Evolutionary conservation across 495 filamentous ascomycete species (phyloP).

Genomic region (Xylaria intraflava): DNA sequence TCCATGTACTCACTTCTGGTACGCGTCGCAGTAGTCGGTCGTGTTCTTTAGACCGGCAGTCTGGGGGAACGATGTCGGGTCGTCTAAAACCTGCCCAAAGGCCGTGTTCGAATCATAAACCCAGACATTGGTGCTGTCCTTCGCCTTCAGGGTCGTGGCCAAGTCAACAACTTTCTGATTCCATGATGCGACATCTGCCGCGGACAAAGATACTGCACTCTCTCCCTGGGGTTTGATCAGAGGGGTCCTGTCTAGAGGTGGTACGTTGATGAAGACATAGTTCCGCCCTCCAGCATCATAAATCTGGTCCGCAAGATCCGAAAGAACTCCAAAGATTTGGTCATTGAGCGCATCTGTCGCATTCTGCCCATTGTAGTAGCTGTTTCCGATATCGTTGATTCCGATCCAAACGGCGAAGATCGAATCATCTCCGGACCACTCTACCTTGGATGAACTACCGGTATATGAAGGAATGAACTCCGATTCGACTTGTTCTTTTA

Average conservation of each 20-base stretch:
- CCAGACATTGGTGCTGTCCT: conserved; percentile 36
- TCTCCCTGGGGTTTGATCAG: conserved; percentile 34
- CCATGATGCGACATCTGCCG: conserved; percentile 32
- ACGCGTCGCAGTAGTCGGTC: conserved; percentile 46
- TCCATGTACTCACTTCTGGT: conserved; percentile 44
- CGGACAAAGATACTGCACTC: conserved; percentile 22
- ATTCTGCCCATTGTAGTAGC: conserved; percentile 44
- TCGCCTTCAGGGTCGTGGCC: conserved; percentile 32
- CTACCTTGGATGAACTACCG: conserved; percentile 23
- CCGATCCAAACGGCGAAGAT: conserved; percentile 72
- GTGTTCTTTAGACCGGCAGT: conserved; percentile 47
- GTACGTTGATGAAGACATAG: conserved; percentile 70
- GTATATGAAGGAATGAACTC: conserved; percentile 44
- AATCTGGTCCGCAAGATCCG: conserved; percentile 46
- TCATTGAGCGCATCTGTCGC: conserved; percentile 35
- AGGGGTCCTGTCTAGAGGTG: conserved; percentile 62
- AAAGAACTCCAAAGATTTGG: conserved; percentile 54
- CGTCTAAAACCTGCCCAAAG: conserved; percentile 51
- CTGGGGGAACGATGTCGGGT: conserved; percentile 40
- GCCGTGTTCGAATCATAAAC: conserved; percentile 41
- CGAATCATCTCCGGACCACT: conserved; percentile 53
- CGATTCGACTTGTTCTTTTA: conserved; percentile 52
- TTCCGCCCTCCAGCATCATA: conserved; percentile 63
- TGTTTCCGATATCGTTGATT: conserved; percentile 72
- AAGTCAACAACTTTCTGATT: conserved; percentile 30